Evolutionary conservation across 108 stramenopile species (phyloP).

Genomic region (Cyclotella choctawhatcheeana): DNA sequence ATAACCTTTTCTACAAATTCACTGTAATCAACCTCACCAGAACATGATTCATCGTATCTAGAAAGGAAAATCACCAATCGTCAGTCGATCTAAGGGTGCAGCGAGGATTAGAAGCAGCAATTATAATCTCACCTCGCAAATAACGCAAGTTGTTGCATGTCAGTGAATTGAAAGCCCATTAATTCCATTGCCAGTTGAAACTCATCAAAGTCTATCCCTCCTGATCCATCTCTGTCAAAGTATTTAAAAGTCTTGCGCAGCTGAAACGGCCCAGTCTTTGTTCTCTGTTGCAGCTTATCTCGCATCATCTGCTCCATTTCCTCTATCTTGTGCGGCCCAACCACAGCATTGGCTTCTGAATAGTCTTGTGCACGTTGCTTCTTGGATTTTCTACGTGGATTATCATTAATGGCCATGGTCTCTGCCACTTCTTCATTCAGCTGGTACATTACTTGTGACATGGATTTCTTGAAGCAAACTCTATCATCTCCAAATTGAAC

Average conservation of each 20-base stretch:
- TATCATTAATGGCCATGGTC: conserved; percentile 28
- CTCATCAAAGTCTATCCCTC: conserved; percentile 66
- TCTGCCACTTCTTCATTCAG: conserved; percentile 54
- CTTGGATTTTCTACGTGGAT: conserved; percentile 38
- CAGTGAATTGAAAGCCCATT: conserved; percentile 74
- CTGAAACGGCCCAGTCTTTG: conserved; percentile 70
- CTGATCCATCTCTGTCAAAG: conserved; percentile 67
- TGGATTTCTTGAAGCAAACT: conserved; percentile 62
- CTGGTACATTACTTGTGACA: conserved; percentile 61
- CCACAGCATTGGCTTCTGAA: conserved; percentile 62
- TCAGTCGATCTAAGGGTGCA: no score
- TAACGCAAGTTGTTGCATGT: conserved; percentile 66
- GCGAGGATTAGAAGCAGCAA: no score
- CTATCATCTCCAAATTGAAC: conserved; percentile 76
- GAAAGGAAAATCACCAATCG: not conserved
- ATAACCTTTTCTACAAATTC: conserved; percentile 66
- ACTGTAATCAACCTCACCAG: conserved; percentile 69
- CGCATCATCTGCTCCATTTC: conserved; percentile 78
- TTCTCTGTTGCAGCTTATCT: conserved; percentile 69
- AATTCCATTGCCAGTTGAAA: conserved; percentile 75
- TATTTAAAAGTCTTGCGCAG: conserved; percentile 71
- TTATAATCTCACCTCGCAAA: conserved; percentile 47
- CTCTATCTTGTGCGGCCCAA: conserved; percentile 59
- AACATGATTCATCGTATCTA: conserved; percentile 61
- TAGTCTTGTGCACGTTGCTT: conserved; percentile 60